phyloP scores from a whole-genome alignment of 352 stramenopile genomes.

The Globisporangium polare region DNA sequence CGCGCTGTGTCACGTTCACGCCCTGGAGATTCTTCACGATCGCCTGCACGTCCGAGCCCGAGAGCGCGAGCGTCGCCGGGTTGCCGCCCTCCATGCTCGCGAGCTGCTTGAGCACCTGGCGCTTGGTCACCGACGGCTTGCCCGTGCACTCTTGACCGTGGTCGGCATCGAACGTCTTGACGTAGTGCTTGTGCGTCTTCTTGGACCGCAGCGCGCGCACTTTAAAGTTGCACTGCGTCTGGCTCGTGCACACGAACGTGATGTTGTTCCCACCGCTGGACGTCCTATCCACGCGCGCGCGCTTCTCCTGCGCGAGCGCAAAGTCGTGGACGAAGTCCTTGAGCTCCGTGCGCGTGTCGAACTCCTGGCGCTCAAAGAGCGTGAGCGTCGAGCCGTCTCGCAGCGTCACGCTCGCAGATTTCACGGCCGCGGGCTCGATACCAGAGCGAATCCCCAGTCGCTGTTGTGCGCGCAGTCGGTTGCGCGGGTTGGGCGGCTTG shows the following conservation, averaged over 20 bases:
- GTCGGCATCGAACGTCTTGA: slow-evolving; percentile 31
- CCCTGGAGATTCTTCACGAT: slow-evolving; percentile 37
- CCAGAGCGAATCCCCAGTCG: not conserved
- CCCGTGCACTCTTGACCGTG: slow-evolving; percentile 34
- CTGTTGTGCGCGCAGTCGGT: not conserved
- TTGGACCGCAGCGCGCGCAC: slow-evolving; percentile 23
- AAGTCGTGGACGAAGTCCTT: slow-evolving; percentile 50
- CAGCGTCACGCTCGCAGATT: slow-evolving; percentile 5
- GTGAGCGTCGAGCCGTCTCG: slow-evolving; percentile 26
- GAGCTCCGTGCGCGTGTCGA: slow-evolving; percentile 25
- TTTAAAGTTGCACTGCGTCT: slow-evolving; percentile 36
- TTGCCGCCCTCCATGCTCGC: slow-evolving; percentile 22
- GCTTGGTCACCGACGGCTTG: slow-evolving; percentile 29
- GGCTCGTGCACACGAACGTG: slow-evolving; percentile 40
- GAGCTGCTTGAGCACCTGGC: slow-evolving; percentile 38
- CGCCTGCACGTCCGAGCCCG: slow-evolving; percentile 26
- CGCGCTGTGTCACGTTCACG: slow-evolving; percentile 32
- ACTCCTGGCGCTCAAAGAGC: slow-evolving; percentile 33
- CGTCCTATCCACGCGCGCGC: slow-evolving; percentile 29
- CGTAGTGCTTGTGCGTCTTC: slow-evolving; percentile 4
- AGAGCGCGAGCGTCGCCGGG: slow-evolving; percentile 27
- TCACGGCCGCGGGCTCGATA: not conserved
- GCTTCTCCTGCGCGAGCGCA: slow-evolving; percentile 42
- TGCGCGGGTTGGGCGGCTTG: slow-evolving; percentile 11
- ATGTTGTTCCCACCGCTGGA: slow-evolving; percentile 51